These are phyloP conservation scores for Metschnikowia drakensbergensis DNA, from an alignment of 805 yeast genomes.

Conservation along the genomic window DNA sequence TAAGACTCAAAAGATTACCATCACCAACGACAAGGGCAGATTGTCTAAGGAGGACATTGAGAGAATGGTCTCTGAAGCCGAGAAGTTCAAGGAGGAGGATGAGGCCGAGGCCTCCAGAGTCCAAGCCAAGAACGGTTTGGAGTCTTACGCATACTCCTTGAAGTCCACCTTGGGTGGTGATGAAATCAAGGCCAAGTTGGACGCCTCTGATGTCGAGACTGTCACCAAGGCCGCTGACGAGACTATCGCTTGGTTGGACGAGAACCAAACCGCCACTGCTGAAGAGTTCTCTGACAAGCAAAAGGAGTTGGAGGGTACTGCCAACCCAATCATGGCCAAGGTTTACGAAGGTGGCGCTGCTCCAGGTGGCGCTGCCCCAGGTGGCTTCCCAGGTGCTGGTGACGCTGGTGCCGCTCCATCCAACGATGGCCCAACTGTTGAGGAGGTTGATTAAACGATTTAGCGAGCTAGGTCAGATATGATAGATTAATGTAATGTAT, in stretches of 20 bases:
- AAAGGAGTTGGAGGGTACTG: constrained; percentile 92
- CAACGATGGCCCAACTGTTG: constrained; percentile 49
- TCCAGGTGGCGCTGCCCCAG: constrained; percentile 54
- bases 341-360: constrained; percentile 94
- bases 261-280: constrained; percentile 84
- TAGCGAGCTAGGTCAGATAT: constrained; percentile 14
- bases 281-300: constrained; percentile 91
- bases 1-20: constrained; percentile 94
- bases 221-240: constrained; percentile 79
- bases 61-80: constrained; percentile 97
- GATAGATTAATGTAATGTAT: constrained; percentile 14
- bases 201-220: constrained; percentile 62
- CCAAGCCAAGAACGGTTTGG: constrained; percentile 91
- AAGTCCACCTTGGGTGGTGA: constrained; percentile 62
- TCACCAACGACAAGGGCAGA: constrained; percentile 98
- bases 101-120: constrained; percentile 92
- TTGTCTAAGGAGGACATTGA: constrained; percentile 96
- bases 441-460: constrained; percentile 46
- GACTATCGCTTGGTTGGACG: constrained; percentile 88
- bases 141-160: constrained; percentile 90
- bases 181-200: constrained; percentile 59
- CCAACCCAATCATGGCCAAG: constrained; percentile 95
- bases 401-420: constrained; percentile 38
- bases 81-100: constrained; percentile 58
- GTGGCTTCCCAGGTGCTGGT: constrained; percentile 60